Base-by-base conservation (phyloP, 306 rosid genomes). In the Rosa multiflora region DNA sequence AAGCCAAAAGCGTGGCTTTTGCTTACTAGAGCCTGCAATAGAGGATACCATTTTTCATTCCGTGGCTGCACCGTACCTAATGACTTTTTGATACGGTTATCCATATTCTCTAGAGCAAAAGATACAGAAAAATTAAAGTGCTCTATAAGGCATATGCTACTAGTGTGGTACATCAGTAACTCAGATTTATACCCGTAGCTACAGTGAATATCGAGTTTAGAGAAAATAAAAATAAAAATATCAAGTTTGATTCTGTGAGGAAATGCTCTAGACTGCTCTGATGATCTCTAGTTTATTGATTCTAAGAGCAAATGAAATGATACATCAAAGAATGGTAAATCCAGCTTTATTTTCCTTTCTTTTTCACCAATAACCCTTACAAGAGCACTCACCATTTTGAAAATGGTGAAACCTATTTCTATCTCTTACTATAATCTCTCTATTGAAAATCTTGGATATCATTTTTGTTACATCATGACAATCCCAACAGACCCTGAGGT, bases 401-500 rank as follows among this genome's bases (percentile, higher is more conserved):
- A 86, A 86, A 82, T 82, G 86, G 82, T 86, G 90, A 78, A 86
- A 86, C 75, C 86, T 84, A 9, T 88, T 88, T 84, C 91, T 80
- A 76, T 89, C 89, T 83, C 91, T 82, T 11, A 89, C 82, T 68
- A 83, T 74, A 72, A 89, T 89, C 62, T 84, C 83, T 51, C 86
- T 78, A n/a, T 72, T 42, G 56, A 69, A 91, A 79, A 78, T 13
- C 71, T 79, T 82, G 35, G 91, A 86, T 39, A 87, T 83, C 85
- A 89, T 68, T 70, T 86, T 89, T 49, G 90, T 75, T 15, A 81
- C 91, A 18, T 87, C 90, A 70, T 89, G 96, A 70, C 93, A 89
- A 75, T 85, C 84, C 88, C 79, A 82, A 73, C 84, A 87, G 51
- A 85, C 82, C 76, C 88, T 70, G 17, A 85, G 84, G 78, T 83